Evolutionary conservation across 225 moss, liverwort and hornwort species (phyloP).

Genomic region (Climacium dendroides): DNA sequence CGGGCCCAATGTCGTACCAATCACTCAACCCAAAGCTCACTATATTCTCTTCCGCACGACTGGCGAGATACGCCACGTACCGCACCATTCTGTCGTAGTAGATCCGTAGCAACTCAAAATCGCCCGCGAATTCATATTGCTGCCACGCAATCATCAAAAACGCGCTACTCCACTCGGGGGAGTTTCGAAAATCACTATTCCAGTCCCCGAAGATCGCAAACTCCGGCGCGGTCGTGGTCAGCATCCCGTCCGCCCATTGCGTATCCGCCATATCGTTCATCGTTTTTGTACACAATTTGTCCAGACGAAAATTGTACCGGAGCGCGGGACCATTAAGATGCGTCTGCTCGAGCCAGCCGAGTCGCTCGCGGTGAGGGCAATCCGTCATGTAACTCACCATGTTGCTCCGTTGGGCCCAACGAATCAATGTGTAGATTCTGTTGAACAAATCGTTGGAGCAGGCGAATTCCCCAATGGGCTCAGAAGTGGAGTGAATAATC

Average conservation of each 20-base stretch:
- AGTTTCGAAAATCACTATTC: background rate
- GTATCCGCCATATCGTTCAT: conserved; percentile 41
- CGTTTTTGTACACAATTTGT: conserved; percentile 19
- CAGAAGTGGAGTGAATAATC: conserved; percentile 24
- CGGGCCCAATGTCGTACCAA: conserved; percentile 46
- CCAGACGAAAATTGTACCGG: conserved; percentile 31
- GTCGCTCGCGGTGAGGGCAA: conserved; percentile 35
- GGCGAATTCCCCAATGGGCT: conserved; percentile 14
- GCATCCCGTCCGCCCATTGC: conserved; percentile 14
- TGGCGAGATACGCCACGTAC: conserved; percentile 19
- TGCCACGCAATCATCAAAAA: conserved; percentile 40
- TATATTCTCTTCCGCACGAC: conserved; percentile 13
- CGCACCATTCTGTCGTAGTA: conserved; percentile 33
- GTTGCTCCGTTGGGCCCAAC: conserved; percentile 38
- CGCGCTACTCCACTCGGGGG: conserved; percentile 41
- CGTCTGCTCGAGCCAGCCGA: conserved; percentile 46
- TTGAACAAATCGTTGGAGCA: conserved; percentile 23
- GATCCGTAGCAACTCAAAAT: conserved; percentile 9
- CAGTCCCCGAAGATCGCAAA: conserved; percentile 1
- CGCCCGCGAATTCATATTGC: conserved; percentile 34
- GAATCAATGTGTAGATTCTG: conserved; percentile 19
- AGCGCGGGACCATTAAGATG: conserved; percentile 32
- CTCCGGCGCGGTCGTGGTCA: conserved; percentile 38
- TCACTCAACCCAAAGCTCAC: conserved; percentile 45
- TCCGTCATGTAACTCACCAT: conserved; percentile 33